Evolutionary conservation across 2,329 filamentous ascomycete genomes (phyloP).

Genomic region (Monosporascus sp.): DNA sequence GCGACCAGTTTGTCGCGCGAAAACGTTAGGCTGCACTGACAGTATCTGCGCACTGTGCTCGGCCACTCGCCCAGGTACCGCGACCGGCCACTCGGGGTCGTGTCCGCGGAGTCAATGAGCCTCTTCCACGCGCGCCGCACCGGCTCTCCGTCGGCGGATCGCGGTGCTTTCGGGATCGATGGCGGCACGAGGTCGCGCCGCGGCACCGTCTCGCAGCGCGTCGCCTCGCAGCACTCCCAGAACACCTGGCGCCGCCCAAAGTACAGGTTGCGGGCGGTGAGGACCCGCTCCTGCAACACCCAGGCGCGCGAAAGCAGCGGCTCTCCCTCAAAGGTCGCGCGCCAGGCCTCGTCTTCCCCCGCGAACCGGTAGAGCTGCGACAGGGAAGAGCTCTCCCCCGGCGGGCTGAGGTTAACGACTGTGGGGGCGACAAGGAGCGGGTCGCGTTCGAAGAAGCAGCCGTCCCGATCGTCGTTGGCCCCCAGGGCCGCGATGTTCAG

Average conservation of each 20-base stretch:
- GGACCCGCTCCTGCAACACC: constrained; percentile 16
- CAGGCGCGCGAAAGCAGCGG: constrained; percentile 12
- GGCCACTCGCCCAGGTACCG: neutral
- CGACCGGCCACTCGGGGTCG: no score
- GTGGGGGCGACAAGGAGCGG: constrained; percentile 3
- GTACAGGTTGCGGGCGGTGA: constrained; percentile 15
- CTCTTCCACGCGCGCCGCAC: no score
- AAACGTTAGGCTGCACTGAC: constrained; percentile 5
- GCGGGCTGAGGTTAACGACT: constrained; percentile 5
- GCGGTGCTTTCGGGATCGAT: no score
- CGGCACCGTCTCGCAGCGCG: constrained; percentile 8
- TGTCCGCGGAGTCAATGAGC: no score
- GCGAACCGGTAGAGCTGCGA: neutral
- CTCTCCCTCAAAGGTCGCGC: constrained; percentile 2
- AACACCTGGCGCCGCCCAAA: constrained; percentile 15
- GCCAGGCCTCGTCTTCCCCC: constrained; percentile 3
- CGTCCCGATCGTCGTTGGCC: constrained; percentile 5
- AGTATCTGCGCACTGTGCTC: constrained; percentile 3
- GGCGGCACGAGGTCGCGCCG: no score
- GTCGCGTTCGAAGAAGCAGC: constrained; percentile 11
- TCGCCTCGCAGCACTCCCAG: constrained; percentile 13
- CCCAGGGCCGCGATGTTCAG: constrained; percentile 13
- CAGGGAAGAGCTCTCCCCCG: neutral
- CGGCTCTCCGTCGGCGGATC: no score
- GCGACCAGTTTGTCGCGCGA: constrained; percentile 15